Base-by-base conservation (phyloP, 257 asterid genomes). In the Fraxinus cuspidata region DNA sequence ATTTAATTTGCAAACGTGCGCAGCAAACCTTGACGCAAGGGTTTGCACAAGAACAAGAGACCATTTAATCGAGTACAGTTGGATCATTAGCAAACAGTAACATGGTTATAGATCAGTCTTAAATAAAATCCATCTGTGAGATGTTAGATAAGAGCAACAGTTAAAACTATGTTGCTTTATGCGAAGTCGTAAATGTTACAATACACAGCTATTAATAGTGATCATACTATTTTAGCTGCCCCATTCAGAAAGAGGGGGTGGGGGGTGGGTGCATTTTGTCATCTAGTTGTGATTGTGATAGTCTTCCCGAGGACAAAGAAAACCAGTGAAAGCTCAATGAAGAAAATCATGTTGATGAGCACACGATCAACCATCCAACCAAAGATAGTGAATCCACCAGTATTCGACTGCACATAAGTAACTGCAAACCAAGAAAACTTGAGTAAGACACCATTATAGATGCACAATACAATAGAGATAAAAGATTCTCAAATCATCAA, bases 271-370 rank as follows among this genome's bases (percentile, higher is more conserved):
- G 11, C 7, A 12, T 40, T 38, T 27, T 65, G 37, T 86, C 87
- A 92, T 80, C 88, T 85, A 76, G 82, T 78, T 42, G 87, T 85
- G 49, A 93, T 66, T 15, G 89, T 83, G 40, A 93, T 76, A 29
- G 98, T 93, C 91, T 91, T 93, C 79, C 98, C 98, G 0, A 93
- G 95, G 27, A 93, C 93, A 40, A 93, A 93, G 88, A 89, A 90
- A 77, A 83, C 94, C 66, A 93, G 88, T 0, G 98, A 91, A 40
- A 93, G 81, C 88, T 93, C 94, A 11, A 88, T 85, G 87, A 93
- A 93, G 93, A 93, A 93, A 77, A 93, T 83, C 21, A 96, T 91
- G 81, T 90, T 90, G 66, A 89, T 78, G 70, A 91, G 95, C 80
- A 90, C 74, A 65, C 98, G 89, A 79, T 93, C 96, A 73, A 93